Conservation (phyloP, 139 green algal species). For the Limnomonas spitsbergensis region DNA sequence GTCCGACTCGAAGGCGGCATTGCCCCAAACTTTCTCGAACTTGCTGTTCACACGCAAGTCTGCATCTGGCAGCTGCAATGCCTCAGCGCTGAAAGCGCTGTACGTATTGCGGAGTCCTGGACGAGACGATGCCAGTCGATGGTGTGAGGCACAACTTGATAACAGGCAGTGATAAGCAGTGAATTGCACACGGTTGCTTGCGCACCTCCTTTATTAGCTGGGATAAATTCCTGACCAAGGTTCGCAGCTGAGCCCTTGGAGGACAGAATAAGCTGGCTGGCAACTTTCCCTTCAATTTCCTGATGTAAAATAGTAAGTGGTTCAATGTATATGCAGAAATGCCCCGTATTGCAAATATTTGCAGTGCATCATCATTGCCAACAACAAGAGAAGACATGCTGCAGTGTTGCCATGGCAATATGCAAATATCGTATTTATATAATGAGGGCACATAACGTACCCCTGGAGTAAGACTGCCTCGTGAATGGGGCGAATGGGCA, state of each 20-base stretch:
- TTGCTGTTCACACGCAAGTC: background rate
- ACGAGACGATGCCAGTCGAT: too few relatives aligned
- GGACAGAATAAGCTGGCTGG: background rate
- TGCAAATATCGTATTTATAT: too few relatives aligned
- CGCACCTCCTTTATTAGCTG: background rate
- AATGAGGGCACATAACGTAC: too few relatives aligned
- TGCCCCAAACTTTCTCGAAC: constrained; percentile 9
- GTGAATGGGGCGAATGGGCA: too few relatives aligned
- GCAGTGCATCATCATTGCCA: too few relatives aligned
- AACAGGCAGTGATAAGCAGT: too few relatives aligned
- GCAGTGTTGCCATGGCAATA: too few relatives aligned
- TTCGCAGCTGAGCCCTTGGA: background rate
- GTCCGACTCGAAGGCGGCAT: background rate
- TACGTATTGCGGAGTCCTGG: background rate
- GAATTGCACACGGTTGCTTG: too few relatives aligned
- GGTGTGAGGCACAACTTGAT: too few relatives aligned
- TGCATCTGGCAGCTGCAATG: background rate
- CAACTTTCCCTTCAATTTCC: background rate
- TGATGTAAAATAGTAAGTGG: background rate
- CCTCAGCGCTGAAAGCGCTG: background rate
- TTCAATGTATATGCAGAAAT: background rate
- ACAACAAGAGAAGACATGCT: too few relatives aligned
- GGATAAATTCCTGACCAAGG: background rate
- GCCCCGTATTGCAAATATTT: too few relatives aligned
- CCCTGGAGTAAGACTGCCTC: too few relatives aligned